Evolutionary conservation across 192 early-diverging fungal species (phyloP).

Genomic region (Backusella tuberculispora): DNA sequence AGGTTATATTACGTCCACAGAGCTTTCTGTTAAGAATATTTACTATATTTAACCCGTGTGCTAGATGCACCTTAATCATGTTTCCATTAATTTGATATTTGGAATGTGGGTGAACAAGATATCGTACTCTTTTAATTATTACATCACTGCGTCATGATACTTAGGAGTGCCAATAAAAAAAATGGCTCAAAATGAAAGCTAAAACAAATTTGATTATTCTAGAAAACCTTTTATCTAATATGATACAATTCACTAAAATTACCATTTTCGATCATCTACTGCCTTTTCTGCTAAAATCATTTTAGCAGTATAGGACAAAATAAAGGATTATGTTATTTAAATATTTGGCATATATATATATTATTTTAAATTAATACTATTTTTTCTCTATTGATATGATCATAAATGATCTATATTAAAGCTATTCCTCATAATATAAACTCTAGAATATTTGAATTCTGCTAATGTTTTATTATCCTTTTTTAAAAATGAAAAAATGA

Average conservation of each 20-base stretch:
- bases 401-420: too few species aligned
- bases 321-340: not conserved
- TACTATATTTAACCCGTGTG: not conserved
- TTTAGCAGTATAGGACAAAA: too few species aligned
- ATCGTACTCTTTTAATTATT: not conserved
- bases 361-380: too few species aligned
- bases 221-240: too few species aligned
- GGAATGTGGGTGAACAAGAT: not conserved
- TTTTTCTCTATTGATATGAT: too few species aligned
- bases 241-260: not conserved
- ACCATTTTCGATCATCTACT: constrained; percentile 1
- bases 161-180: not conserved
- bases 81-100: not conserved
- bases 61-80: not conserved
- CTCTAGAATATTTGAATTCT: too few species aligned
- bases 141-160: not conserved
- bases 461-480: not conserved
- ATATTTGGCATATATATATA: too few species aligned
- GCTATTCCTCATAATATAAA: too few species aligned
- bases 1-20: not conserved
- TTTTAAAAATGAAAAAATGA: not conserved
- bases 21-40: not conserved
- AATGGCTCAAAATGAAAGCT: not conserved
- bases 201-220: not conserved
- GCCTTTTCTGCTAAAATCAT: not conserved